Base-by-base conservation (phyloP, 2,329 filamentous ascomycete species). In the Falciphora oryzae region DNA sequence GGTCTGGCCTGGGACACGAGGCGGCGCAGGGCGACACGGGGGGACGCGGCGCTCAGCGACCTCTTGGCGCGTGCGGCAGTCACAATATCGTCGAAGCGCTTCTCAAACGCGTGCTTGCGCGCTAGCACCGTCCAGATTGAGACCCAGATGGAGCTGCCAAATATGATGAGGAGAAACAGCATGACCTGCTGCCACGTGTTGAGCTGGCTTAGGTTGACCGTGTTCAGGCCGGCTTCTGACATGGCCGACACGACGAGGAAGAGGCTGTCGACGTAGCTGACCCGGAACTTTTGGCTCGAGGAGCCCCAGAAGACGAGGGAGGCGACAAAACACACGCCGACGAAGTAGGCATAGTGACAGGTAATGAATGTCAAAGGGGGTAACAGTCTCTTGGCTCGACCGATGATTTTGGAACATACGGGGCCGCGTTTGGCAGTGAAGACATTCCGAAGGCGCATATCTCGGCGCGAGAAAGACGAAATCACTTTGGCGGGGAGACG, bases 131-230 rank as follows among this genome's bases (percentile, higher is more conserved):
- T 87, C 65, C 84, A 85, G 10, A 85, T 83, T 4, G 84, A 87
- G 2, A 91, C 85, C 70, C 86, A 85, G 35, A 90, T 85, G 2
- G 85, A 81, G 64, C 85, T 85, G 3, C 89, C 89, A 10, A 88
- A 72, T 32, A 90, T 76, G 65, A 90, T 86, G 58, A 89, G 77
- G 3, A 86, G 64, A 70, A 87, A 89, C 6, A 91, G 78, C 13
- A 89, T 73, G 27, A 83, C 74, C 70, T 91, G 89, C 71, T 91
- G 89, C 70, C 86, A 88, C 2, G 83, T 86, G 56, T 86, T 89
- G 71, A 91, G 75, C 61, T 81, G 77, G 63, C 82, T 86, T 16
- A 90, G 73, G 70, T 88, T 85, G 68, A 87, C 83, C 11, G 87
- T 89, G 69, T 75, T 89, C 35, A 89, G 76, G 2, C 88, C 89